Evolutionary conservation across 2,329 filamentous ascomycete species (phyloP).

Genomic region (Scolecobasidium constrictum): DNA sequence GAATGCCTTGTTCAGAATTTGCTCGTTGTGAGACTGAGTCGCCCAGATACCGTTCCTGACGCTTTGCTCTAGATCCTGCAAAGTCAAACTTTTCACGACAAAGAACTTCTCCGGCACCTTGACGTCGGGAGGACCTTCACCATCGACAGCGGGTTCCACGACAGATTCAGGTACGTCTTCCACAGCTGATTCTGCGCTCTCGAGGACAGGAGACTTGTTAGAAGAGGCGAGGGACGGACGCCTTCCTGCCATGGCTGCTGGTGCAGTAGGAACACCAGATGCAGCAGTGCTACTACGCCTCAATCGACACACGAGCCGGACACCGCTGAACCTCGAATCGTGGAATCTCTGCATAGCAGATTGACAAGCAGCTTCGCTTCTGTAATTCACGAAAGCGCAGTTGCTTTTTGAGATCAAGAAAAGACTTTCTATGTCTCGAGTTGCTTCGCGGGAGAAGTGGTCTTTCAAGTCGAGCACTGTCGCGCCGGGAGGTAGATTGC

Average conservation of each 20-base stretch:
- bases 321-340: constrained; percentile 79
- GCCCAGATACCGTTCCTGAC: constrained; percentile 86
- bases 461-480: constrained; percentile 77
- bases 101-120: constrained; percentile 49
- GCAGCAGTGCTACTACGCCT: constrained; percentile 42
- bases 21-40: constrained; percentile 88
- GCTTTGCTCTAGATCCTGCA: constrained; percentile 82
- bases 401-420: constrained; percentile 96
- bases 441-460: constrained; percentile 73
- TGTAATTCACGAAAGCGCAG: constrained; percentile 94
- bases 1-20: constrained; percentile 71
- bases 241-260: constrained; percentile 33
- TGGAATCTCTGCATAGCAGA: constrained; percentile 76
- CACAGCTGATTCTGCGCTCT: neutral
- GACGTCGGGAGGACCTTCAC: neutral
- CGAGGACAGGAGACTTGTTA: constrained; percentile 17
- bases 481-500: constrained; percentile 78
- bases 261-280: constrained; percentile 43
- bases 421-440: constrained; percentile 68
- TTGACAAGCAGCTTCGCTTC: constrained; percentile 63
- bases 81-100: constrained; percentile 82
- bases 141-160: neutral
- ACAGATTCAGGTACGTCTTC: neutral
- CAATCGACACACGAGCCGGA: constrained; percentile 74
- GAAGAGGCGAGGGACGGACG: constrained; percentile 17